Conservation (phyloP, 1,139 yeast genomes). For the Kluyveromyces marxianus region DNA sequence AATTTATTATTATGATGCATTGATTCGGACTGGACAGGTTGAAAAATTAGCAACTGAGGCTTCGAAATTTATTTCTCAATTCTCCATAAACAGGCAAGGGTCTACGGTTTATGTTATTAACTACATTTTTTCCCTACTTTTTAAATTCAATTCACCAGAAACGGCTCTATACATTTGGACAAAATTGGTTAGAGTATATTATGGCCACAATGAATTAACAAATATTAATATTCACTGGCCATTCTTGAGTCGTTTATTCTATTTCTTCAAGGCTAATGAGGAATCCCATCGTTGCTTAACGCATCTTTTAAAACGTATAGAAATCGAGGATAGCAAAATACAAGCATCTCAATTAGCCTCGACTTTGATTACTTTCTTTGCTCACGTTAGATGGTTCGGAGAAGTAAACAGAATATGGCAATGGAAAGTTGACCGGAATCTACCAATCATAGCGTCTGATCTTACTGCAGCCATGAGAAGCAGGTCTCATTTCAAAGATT, state of each 20-base stretch:
- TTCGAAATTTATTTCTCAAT: slow-evolving; percentile 17
- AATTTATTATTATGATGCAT: slow-evolving; percentile 15
- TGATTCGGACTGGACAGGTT: slow-evolving; percentile 11
- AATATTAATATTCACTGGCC: slow-evolving; percentile 15
- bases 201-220: slow-evolving; percentile 23
- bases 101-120: slow-evolving; percentile 14
- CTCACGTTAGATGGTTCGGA: slow-evolving; percentile 12
- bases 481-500: slow-evolving; percentile 18
- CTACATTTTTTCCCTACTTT: slow-evolving; percentile 11
- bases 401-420: slow-evolving; percentile 20
- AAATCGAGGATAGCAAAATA: slow-evolving; percentile 12
- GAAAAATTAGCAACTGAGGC: slow-evolving; percentile 12
- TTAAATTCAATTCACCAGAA: slow-evolving; percentile 3
- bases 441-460: slow-evolving; percentile 18
- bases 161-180: slow-evolving; percentile 21
- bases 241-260: slow-evolving; percentile 9
- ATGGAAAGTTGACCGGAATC: slow-evolving; percentile 15
- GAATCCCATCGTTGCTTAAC: slow-evolving; percentile 3
- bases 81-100: slow-evolving; percentile 14
- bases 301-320: background rate
- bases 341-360: slow-evolving; percentile 22
- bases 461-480: slow-evolving; percentile 23
- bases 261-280: slow-evolving; percentile 8
- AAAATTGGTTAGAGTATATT: slow-evolving; percentile 17
- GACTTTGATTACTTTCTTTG: slow-evolving; percentile 17